Evolutionary conservation across 1,284 basidiomycete species (phyloP), one percentile per base, ranked within the genome.

Genomic region (Meira miltonrushii): DNA sequence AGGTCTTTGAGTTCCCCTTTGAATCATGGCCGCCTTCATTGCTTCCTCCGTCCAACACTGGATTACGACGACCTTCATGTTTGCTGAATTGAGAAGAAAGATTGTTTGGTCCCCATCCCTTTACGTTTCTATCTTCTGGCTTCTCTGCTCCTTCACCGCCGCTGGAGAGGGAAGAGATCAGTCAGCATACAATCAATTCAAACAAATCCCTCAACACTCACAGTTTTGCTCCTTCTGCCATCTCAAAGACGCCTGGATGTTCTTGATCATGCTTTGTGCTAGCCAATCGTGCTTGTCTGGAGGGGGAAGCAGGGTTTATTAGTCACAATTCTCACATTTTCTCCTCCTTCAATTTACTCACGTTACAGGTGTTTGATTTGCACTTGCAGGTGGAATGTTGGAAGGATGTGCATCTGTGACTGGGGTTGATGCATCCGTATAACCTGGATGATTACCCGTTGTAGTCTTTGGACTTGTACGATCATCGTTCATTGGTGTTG

Each of bases 1-100:
- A 52, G 5, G 50, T 53, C 28, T 53, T 53, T 17, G 21, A 33
- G 11, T 53, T 39, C 2, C 50, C 50, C 15, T 53, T 53, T n/a
- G 17, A 23, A 41, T 53, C 50, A 25, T 33, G 37, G 15, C 68
- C 67, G 33, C 67, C 69, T 33, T 72, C 57, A 50, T 72, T 37
- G 23, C 55, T 60, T 15, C 69, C 69, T 17, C 69, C 69, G 37
- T 72, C 49, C 2, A 52, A 40, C n/a, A 72, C 50, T 1, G 69
- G 69, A 52, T 65, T 58, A 11, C 69, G 41, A 39, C 61, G 58
- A 2, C 68, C 68, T 57, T 72, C 69, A 1, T 61, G 54, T 7
- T 56, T 57, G 47, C 68, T 72, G 64, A 70, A 70, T 44, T 72
- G 63, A 17, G 66, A 59, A 7, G 59, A 58, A 13, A 64, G 49